These are phyloP conservation scores for Cerioporus squamosus DNA, from an alignment of 1,284 basidiomycete species.

Conservation along the genomic window DNA sequence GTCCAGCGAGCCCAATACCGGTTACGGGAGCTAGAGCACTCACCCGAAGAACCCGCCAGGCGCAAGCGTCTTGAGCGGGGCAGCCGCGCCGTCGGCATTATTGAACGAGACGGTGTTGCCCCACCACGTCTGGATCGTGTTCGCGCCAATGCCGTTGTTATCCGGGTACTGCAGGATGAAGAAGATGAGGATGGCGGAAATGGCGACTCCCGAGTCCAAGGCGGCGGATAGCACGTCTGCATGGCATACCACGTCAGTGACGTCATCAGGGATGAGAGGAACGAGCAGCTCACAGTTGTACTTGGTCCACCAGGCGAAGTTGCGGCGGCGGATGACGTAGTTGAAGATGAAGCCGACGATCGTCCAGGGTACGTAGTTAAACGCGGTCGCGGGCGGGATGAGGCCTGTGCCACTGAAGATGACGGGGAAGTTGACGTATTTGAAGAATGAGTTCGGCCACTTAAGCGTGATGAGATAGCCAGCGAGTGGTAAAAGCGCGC, in stretches of 20 bases:
- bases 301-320: slow-evolving; percentile 60
- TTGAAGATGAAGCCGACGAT: slow-evolving; percentile 59
- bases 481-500: slow-evolving; percentile 48
- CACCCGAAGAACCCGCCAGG: slow-evolving; percentile 45
- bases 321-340: slow-evolving; percentile 51
- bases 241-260: background rate
- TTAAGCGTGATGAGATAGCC: slow-evolving; percentile 43
- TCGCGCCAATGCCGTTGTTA: slow-evolving; percentile 61
- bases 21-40: slow-evolving; percentile 3
- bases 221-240: slow-evolving; percentile 60
- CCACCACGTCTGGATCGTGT: slow-evolving; percentile 69
- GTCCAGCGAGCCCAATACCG: too few species aligned
- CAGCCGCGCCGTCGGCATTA: slow-evolving; percentile 45
- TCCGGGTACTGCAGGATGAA: slow-evolving; percentile 70
- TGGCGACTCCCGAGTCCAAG: slow-evolving; percentile 63
- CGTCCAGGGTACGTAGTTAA: slow-evolving; percentile 54
- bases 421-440: slow-evolving; percentile 57
- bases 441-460: slow-evolving; percentile 49
- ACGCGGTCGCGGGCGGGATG: slow-evolving; percentile 54
- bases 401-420: slow-evolving; percentile 54
- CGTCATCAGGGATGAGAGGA: background rate
- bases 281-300: slow-evolving; percentile 42
- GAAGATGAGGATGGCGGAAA: slow-evolving; percentile 64
- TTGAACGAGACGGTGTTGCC: slow-evolving; percentile 60
- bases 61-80: slow-evolving; percentile 36